Base-by-base conservation (phyloP, 805 yeast species). In the Spathaspora arborariae region DNA sequence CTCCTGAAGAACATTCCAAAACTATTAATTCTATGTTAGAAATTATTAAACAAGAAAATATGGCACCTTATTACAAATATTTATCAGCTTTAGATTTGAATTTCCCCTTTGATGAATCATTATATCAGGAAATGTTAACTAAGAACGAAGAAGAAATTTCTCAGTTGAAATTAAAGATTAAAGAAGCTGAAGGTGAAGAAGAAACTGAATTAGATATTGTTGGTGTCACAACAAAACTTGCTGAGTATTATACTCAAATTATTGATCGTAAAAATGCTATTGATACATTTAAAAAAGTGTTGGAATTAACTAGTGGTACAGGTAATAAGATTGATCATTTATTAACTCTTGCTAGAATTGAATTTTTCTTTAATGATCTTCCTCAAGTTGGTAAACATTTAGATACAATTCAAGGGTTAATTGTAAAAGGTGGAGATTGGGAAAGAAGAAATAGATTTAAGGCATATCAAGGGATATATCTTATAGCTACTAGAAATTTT, bases 381-480 rank as follows among this genome's bases (percentile, higher is more conserved):
- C 65, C 70, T 5, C 80, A 80, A 53, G 84, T 86, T 39, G 78
- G 83, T 49, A 81, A 81, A 56, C 84, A 84, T 59, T 76, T 94
- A 53, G 92, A 85, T 46, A 82, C 82, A 55, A 82, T 85, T 16
- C 82, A 85, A 59, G 60, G 71, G 20, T 76, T 88, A 63, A 89
- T 94, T 58, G 98, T 92, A 58, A 87, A 89, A 59, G 99, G 98
- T 46, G 99, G 99, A 51, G 99, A 94, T 65, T 94, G 99, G 99
- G 99, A 94, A 70, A 87, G 99, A 67, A 83, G 96, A 60, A 94
- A 94, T 70, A 75, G 97, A 56, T 89, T 80, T 75, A 94, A 94
- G 72, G 88, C 97, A 5, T 94, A 94, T 67, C 69, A 79, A 48
- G 99, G 99, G 19, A 76, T 94, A 42, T 88, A 88, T 63, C 71